These are phyloP conservation scores for Phlyctochytrium bullatum DNA, from an alignment of 192 early-diverging fungal genomes.

Conservation along the genomic window DNA sequence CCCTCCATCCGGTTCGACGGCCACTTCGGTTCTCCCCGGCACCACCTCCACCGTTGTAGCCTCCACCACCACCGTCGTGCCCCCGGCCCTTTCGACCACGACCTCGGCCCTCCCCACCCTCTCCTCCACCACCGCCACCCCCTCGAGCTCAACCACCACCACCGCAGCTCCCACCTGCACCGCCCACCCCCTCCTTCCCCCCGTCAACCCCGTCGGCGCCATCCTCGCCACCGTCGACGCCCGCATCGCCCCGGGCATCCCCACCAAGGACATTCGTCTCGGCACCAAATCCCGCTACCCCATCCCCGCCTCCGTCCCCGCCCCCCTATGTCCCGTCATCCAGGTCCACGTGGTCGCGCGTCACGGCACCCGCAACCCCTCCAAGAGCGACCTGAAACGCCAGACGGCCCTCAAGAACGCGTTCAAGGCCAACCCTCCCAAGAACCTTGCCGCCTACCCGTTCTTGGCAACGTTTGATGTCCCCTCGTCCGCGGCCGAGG, in stretches of 20 bases:
- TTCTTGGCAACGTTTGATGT: conserved; percentile 25
- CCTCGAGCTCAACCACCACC: not conserved
- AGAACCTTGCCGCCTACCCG: conserved; percentile 8
- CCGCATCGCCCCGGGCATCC: not conserved
- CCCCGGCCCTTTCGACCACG: not conserved
- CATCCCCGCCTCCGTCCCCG: not conserved
- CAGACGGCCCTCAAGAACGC: conserved; percentile 8
- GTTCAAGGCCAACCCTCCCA: conserved; percentile 9
- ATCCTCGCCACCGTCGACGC: conserved; percentile 3
- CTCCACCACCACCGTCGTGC: not conserved
- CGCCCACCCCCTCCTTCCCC: not conserved
- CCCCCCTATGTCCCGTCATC: conserved; percentile 9
- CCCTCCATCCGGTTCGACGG: too few relatives aligned
- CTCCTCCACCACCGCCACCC: not conserved
- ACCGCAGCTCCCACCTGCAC: not conserved
- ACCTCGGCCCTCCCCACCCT: not conserved
- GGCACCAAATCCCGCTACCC: conserved; percentile 22
- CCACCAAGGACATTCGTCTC: not conserved
- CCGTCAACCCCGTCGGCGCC: not conserved
- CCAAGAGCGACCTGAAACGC: conserved; percentile 4
- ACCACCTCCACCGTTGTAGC: not conserved
- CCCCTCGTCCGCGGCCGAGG: not conserved
- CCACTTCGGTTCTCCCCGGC: too few relatives aligned
- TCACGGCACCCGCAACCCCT: conserved; percentile 23
- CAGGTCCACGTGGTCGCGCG: conserved; percentile 25